These are phyloP conservation scores for Asterophora lycoperdoides DNA, from an alignment of 768 basidiomycete genomes.

Conservation along the genomic window DNA sequence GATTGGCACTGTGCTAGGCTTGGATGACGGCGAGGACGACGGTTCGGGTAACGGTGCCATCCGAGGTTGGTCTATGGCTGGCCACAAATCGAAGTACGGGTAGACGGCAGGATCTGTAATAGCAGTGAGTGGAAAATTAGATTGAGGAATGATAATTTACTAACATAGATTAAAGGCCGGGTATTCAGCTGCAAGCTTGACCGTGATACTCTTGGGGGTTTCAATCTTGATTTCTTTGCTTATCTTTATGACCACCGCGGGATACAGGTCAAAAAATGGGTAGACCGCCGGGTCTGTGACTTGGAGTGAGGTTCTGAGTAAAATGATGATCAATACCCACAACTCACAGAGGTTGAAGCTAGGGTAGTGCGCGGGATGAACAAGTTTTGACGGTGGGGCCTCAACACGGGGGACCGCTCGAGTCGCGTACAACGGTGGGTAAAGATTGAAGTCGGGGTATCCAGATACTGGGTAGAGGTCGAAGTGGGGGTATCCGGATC, in stretches of 20 bases:
- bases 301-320: not conserved
- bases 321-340: not conserved
- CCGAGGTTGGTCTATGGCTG: constrained; percentile 14
- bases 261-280: constrained; percentile 41
- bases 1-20: constrained; percentile 12
- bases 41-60: not conserved
- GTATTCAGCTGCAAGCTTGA: constrained; percentile 14
- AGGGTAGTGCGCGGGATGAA: not conserved
- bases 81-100: constrained; percentile 31
- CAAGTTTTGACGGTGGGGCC: constrained; percentile 9
- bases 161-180: constrained; percentile 23
- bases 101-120: constrained; percentile 31
- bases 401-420: constrained; percentile 4
- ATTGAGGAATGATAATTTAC: not conserved
- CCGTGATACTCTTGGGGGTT: not conserved
- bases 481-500: not conserved
- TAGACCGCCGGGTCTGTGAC: constrained; percentile 27
- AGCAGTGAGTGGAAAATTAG: not conserved
- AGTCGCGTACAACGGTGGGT: not conserved
- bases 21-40: not conserved
- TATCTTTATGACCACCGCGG: constrained; percentile 12
- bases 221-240: not conserved
- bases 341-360: constrained; percentile 17
- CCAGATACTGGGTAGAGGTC: not conserved
- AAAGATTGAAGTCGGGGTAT: not conserved